These are phyloP conservation scores for Cylindrodendrum hubeiense DNA, from an alignment of 2,329 filamentous ascomycete genomes.

Conservation along the genomic window DNA sequence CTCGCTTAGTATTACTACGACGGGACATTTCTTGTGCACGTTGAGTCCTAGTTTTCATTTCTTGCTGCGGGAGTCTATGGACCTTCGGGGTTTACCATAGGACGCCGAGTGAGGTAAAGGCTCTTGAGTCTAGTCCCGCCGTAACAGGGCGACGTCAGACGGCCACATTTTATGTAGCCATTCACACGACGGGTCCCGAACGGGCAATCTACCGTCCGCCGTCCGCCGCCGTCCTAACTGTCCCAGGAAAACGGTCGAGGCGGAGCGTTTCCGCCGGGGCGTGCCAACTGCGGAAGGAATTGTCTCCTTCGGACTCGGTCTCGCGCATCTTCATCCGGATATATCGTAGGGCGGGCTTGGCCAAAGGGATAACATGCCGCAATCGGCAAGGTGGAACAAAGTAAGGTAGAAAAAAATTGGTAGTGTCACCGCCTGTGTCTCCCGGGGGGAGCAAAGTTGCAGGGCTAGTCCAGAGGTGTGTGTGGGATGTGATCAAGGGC, in stretches of 20 bases:
- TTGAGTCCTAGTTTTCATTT: not conserved
- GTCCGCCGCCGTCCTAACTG: not conserved
- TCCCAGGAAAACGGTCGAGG: slow-evolving; percentile 2
- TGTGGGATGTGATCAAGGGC: slow-evolving; percentile 15
- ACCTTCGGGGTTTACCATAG: not conserved
- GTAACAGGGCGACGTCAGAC: slow-evolving; percentile 4
- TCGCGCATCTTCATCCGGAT: slow-evolving; percentile 1
- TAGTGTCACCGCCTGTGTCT: slow-evolving; percentile 24
- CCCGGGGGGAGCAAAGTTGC: slow-evolving; percentile 13
- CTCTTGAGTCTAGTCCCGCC: slow-evolving; percentile 1
- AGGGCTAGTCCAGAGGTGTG: slow-evolving; percentile 17
- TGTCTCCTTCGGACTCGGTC: not conserved
- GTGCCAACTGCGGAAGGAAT: not conserved
- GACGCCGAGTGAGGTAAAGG: not conserved
- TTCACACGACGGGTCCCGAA: slow-evolving; percentile 9
- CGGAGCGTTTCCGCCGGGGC: not conserved
- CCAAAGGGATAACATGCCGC: not conserved
- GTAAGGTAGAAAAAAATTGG: slow-evolving; percentile 7
- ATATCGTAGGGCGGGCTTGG: not conserved
- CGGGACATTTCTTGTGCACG: slow-evolving; percentile 5
- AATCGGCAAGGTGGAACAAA: slow-evolving; percentile 7
- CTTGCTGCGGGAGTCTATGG: not conserved
- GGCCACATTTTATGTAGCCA: not conserved
- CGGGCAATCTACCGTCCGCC: not conserved
- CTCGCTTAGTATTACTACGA: slow-evolving; percentile 6